A percentile compares a stretch with the other conserved stretches of the same genome.
Conservation (phyloP, 345 rosid genomes). For the Chamaenerion angustifolium region DNA sequence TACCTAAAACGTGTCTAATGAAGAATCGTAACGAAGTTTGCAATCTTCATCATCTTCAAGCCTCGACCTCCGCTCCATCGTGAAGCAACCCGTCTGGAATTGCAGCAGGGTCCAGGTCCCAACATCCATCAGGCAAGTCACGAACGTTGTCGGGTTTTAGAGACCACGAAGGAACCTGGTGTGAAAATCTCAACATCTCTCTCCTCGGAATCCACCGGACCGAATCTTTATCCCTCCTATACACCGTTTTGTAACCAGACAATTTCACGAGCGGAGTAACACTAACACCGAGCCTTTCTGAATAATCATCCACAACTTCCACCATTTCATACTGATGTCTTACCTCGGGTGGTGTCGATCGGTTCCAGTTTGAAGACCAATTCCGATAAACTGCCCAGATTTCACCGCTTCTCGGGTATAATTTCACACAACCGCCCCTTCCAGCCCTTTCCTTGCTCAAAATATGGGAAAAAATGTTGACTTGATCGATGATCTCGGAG, state of each 20-base stretch:
- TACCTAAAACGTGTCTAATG: no score
- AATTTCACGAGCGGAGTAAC: neutral
- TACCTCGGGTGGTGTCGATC: neutral
- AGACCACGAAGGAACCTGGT: neutral
- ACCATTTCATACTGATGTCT: neutral
- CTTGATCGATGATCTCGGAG: neutral
- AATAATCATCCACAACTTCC: constrained; percentile 1
- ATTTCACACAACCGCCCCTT: neutral
- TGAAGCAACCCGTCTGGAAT: neutral
- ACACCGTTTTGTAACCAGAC: neutral
- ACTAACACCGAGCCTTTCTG: neutral
- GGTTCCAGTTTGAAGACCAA: constrained; percentile 1
- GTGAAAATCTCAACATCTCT: constrained; percentile 1
- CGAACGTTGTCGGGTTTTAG: neutral
- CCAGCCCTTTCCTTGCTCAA: neutral
- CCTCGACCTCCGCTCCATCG: no score
- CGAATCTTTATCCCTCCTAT: neutral
- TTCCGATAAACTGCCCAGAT: constrained; percentile 1
- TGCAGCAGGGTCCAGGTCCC: constrained; percentile 2
- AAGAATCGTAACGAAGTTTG: no score
- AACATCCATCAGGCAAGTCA: neutral
- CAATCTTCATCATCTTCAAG: no score
- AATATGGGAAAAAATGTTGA: neutral
- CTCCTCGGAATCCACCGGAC: neutral
- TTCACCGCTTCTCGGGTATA: neutral